These are phyloP conservation scores for Aspergillus indologenus DNA, from an alignment of 495 filamentous ascomycete species.

Conservation along the genomic window DNA sequence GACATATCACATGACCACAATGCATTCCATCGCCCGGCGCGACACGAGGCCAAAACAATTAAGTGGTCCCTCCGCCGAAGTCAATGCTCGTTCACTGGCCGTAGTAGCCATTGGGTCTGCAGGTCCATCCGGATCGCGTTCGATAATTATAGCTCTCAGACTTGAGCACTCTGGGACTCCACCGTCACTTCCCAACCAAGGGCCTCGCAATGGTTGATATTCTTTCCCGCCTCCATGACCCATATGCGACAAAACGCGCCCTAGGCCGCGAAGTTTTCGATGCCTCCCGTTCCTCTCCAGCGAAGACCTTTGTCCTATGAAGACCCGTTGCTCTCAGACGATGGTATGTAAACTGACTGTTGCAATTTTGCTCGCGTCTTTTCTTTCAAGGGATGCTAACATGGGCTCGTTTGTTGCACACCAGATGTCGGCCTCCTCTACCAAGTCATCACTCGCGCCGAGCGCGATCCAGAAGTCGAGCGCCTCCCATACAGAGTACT, in stretches of 20 bases:
- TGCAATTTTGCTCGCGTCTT: not conserved
- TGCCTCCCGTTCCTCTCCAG: constrained; percentile 55
- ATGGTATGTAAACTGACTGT: constrained; percentile 44
- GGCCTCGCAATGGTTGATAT: constrained; percentile 45
- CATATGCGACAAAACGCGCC: constrained; percentile 48
- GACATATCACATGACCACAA: constrained; percentile 13
- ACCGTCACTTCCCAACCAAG: constrained; percentile 13
- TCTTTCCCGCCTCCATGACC: constrained; percentile 49
- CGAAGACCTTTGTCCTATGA: constrained; percentile 49
- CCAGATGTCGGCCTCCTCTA: constrained; percentile 77
- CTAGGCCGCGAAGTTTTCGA: constrained; percentile 54
- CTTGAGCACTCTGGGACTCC: constrained; percentile 12
- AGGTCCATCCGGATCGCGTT: not conserved
- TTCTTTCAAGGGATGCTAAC: not conserved
- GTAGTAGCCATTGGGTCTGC: constrained; percentile 6
- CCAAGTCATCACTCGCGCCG: constrained; percentile 69
- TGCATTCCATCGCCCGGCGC: constrained; percentile 17
- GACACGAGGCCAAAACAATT: constrained; percentile 20
- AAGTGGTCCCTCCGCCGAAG: constrained; percentile 9
- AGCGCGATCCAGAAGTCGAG: constrained; percentile 60
- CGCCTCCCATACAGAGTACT: constrained; percentile 71
- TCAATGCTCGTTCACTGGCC: constrained; percentile 3
- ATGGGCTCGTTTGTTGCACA: constrained; percentile 7
- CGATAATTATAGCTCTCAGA: constrained; percentile 16
- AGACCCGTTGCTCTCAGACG: constrained; percentile 55